Conservation (phyloP, 2,329 filamentous ascomycete species). For the Botrytis tulipae region DNA sequence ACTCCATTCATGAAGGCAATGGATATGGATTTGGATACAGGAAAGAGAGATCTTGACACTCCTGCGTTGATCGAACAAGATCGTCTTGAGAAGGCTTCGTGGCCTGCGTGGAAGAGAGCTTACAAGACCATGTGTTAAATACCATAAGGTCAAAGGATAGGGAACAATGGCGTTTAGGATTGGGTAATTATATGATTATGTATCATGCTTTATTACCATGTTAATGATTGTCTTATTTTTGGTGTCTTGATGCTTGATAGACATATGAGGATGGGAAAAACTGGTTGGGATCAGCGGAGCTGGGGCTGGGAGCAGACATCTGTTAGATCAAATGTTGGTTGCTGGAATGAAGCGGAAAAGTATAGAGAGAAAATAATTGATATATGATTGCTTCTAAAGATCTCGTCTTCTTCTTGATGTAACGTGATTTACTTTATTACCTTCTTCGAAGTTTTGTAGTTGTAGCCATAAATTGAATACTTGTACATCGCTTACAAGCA, state of each 20-base stretch:
- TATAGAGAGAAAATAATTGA: neutral
- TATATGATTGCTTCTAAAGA: neutral
- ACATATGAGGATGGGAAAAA: neutral
- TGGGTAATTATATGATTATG: neutral
- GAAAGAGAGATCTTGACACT: constrained; percentile 30
- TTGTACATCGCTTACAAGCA: neutral
- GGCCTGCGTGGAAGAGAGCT: constrained; percentile 34
- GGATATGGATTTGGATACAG: constrained; percentile 33
- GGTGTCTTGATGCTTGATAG: neutral
- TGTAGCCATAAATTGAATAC: neutral
- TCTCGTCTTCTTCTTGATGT: neutral
- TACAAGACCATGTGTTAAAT: constrained; percentile 18
- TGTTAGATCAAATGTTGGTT: neutral
- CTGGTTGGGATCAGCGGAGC: too few species aligned
- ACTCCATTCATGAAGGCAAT: constrained; percentile 38
- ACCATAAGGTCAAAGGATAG: neutral
- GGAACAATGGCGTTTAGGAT: neutral
- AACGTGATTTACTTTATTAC: neutral
- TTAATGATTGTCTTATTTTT: constrained; percentile 10
- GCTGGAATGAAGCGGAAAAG: neutral
- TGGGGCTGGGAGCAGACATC: neutral
- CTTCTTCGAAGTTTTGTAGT: neutral
- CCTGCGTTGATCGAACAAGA: constrained; percentile 32
- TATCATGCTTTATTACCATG: neutral
- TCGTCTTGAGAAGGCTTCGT: constrained; percentile 24